Evolutionary conservation across 176 grass and related monocot species (phyloP).

Genomic region (Chloris gayana): DNA sequence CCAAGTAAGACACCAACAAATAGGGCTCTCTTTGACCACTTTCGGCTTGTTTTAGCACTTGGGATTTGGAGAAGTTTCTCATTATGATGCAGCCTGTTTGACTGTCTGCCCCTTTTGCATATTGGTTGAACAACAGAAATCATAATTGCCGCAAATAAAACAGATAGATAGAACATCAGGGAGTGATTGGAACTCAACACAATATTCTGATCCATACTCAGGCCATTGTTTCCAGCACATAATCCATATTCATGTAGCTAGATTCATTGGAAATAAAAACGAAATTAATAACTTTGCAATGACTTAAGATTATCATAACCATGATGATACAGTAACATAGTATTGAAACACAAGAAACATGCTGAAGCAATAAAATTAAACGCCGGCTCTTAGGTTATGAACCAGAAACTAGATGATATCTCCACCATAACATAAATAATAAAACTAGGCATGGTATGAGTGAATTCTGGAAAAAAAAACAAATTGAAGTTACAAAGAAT

Average conservation of each 20-base stretch:
- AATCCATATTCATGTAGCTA: conserved; percentile 43
- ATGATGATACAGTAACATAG: neutral
- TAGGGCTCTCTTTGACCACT: conserved; percentile 70
- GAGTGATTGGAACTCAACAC: conserved; percentile 16
- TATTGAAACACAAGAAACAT: conserved; percentile 4
- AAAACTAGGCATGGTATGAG: neutral
- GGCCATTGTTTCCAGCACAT: conserved; percentile 26
- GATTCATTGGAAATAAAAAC: conserved; percentile 28
- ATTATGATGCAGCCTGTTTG: conserved; percentile 43
- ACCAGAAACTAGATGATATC: neutral
- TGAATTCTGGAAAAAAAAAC: neutral
- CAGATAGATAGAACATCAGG: conserved; percentile 17
- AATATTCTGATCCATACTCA: conserved; percentile 35
- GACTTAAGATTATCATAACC: neutral
- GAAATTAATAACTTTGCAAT: conserved; percentile 27
- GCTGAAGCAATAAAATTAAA: neutral
- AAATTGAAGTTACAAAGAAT: neutral
- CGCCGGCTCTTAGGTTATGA: neutral
- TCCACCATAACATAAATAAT: neutral
- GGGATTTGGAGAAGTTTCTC: conserved; percentile 40
- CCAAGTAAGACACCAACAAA: conserved; percentile 62
- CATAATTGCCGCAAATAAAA: conserved; percentile 41
- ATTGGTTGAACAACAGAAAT: conserved; percentile 32
- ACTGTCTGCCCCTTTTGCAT: conserved; percentile 41
- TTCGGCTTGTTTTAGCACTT: conserved; percentile 50